These are phyloP conservation scores for Sporothrix curviconia DNA, from an alignment of 2,329 filamentous ascomycete genomes.

Conservation along the genomic window DNA sequence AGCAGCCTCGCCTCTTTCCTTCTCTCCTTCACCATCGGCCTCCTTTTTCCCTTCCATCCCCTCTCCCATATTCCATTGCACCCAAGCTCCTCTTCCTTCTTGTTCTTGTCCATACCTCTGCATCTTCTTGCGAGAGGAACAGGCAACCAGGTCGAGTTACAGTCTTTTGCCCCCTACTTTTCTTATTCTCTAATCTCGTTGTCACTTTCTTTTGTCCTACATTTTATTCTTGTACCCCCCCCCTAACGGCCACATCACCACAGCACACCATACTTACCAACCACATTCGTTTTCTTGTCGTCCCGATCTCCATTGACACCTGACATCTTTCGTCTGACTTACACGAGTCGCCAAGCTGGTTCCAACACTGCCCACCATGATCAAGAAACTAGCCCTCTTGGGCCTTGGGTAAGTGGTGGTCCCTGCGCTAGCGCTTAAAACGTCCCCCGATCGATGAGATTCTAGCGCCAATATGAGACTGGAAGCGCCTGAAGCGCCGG, in stretches of 20 bases:
- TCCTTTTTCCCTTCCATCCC: background rate
- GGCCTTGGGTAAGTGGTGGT: constrained; percentile 16
- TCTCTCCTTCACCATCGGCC: background rate
- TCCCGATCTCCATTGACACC: no score
- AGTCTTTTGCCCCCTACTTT: background rate
- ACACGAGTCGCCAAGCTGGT: no score
- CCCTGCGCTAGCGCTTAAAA: background rate
- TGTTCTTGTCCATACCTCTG: no score
- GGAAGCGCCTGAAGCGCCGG: no score
- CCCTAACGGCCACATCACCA: background rate
- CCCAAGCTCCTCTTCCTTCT: no score
- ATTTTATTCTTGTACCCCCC: background rate
- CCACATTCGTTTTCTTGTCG: background rate
- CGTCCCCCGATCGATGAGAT: background rate
- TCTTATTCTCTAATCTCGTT: background rate
- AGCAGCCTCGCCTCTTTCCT: background rate
- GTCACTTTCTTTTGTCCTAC: background rate
- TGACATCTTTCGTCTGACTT: background rate
- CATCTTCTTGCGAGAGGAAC: background rate
- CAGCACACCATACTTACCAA: background rate
- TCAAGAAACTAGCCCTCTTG: constrained; percentile 15
- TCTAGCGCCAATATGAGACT: no score
- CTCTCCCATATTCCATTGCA: background rate
- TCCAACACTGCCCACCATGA: constrained; percentile 11
- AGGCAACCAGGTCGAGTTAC: background rate